These are phyloP conservation scores for Acanthamoeba lugdunensis DNA, from an alignment of 208 protist genomes.

Conservation along the genomic window DNA sequence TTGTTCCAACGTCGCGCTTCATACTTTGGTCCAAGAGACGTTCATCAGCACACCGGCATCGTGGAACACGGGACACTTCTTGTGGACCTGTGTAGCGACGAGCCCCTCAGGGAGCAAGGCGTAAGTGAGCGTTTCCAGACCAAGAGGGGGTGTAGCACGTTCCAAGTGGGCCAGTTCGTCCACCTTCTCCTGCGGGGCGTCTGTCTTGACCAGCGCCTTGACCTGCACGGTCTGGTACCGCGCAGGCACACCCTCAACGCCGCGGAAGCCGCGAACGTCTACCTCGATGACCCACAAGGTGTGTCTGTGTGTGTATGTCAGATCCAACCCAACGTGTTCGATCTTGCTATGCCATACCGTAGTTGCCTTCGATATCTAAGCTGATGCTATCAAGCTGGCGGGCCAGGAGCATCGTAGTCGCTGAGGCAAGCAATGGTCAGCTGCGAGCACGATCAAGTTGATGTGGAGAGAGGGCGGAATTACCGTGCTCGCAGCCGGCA, in stretches of 20 bases:
- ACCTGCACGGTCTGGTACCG: constrained; percentile 11
- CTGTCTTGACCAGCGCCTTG: constrained; percentile 5
- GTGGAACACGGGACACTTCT: constrained; percentile 46
- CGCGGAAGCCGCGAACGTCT: not conserved
- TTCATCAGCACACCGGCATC: constrained; percentile 26
- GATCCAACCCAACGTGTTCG: not conserved
- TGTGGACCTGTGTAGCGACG: not conserved
- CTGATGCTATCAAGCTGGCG: constrained; percentile 23
- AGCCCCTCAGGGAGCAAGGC: not conserved
- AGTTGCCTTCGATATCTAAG: constrained; percentile 32
- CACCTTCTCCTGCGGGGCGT: constrained; percentile 22
- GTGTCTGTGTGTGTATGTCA: not conserved
- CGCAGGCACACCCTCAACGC: constrained; percentile 5
- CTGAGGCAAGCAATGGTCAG: not conserved
- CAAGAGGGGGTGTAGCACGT: not conserved
- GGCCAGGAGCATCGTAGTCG: constrained; percentile 7
- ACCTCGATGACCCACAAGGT: not conserved
- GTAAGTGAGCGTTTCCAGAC: not conserved
- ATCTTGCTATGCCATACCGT: not conserved
- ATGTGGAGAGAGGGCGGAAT: not conserved
- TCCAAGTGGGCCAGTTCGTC: constrained; percentile 3
- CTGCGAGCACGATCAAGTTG: not conserved
- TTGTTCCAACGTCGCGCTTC: too few species aligned
- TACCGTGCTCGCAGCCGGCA: constrained; percentile 49
- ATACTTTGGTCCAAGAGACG: constrained; percentile 1